Conservation (phyloP, 1,284 basidiomycete species). For the Testicularia cyperi region DNA sequence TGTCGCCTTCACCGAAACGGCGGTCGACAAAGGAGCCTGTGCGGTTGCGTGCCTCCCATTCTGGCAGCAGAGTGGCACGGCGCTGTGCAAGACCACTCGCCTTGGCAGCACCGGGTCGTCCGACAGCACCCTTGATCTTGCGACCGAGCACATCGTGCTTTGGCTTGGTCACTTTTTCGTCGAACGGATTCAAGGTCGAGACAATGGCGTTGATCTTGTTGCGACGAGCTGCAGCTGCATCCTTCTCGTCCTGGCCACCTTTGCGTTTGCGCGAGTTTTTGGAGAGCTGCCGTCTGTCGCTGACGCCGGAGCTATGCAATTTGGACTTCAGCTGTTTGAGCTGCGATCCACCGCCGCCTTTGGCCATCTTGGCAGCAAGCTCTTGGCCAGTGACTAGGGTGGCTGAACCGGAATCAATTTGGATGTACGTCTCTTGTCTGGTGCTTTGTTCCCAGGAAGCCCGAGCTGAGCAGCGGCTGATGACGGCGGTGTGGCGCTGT, state of each 20-base stretch:
- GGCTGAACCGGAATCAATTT: too few relatives aligned
- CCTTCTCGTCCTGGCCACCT: constrained; percentile 65
- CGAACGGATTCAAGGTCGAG: constrained; percentile 85
- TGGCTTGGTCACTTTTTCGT: constrained; percentile 64
- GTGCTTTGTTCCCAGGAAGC: too few relatives aligned
- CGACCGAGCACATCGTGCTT: constrained; percentile 90
- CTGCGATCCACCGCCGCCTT: constrained; percentile 55
- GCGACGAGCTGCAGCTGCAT: constrained; percentile 41
- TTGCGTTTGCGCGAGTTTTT: constrained; percentile 45
- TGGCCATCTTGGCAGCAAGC: constrained; percentile 31
- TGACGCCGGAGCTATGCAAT: constrained; percentile 50
- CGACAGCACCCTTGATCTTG: constrained; percentile 78
- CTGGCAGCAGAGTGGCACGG: constrained; percentile 75
- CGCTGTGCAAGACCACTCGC: constrained; percentile 82
- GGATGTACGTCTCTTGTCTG: too few relatives aligned
- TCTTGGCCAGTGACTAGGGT: background rate
- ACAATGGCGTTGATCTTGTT: constrained; percentile 82
- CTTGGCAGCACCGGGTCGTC: constrained; percentile 81
- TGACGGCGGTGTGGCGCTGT: too few relatives aligned
- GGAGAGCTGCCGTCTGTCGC: constrained; percentile 46
- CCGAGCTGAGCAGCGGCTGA: too few relatives aligned
- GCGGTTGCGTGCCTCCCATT: constrained; percentile 73
- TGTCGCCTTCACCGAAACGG: constrained; percentile 93
- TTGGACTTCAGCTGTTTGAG: constrained; percentile 56
- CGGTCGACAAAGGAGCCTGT: constrained; percentile 88